Evolutionary conservation across 371 early-diverging fungal genomes (phyloP).

Genomic region (Mortierella sp.): DNA sequence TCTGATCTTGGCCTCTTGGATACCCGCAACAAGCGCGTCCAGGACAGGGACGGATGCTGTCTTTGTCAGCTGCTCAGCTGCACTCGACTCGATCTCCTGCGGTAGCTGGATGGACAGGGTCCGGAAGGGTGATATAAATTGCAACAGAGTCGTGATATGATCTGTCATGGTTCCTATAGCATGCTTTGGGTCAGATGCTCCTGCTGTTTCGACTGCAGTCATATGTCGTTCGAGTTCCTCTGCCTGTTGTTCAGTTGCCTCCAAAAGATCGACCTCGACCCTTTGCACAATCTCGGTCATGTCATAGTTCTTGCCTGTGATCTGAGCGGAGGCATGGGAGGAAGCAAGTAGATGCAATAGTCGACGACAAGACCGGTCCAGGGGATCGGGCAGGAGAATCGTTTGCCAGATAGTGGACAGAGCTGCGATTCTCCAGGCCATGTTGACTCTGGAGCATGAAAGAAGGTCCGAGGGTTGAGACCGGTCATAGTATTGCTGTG

Average conservation of each 20-base stretch:
- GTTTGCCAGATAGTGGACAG: slow-evolving; percentile 52
- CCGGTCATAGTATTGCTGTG: slow-evolving; percentile 49
- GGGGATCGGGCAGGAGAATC: slow-evolving; percentile 43
- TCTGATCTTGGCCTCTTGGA: slow-evolving; percentile 30
- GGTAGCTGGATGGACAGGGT: slow-evolving; percentile 54
- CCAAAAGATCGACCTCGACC: slow-evolving; percentile 47
- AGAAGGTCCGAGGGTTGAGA: slow-evolving; percentile 44
- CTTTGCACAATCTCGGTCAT: slow-evolving; percentile 51
- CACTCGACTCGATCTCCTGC: slow-evolving; percentile 47
- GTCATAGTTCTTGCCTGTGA: slow-evolving; percentile 50
- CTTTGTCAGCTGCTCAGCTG: slow-evolving; percentile 32
- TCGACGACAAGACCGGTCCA: slow-evolving; percentile 44
- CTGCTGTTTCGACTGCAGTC: neutral
- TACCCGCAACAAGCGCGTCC: slow-evolving; percentile 30
- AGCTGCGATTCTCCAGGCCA: slow-evolving; percentile 53
- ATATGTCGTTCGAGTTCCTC: slow-evolving; percentile 16
- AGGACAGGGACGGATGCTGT: slow-evolving; percentile 25
- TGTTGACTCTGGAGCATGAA: slow-evolving; percentile 49
- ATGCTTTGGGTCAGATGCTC: neutral
- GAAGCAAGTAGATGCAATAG: slow-evolving; percentile 47
- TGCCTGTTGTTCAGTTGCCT: slow-evolving; percentile 30
- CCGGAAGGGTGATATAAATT: slow-evolving; percentile 47
- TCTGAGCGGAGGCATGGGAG: slow-evolving; percentile 46
- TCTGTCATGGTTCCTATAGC: slow-evolving; percentile 26
- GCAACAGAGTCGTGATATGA: slow-evolving; percentile 29